Evolutionary conservation across 1,284 basidiomycete species (phyloP), one percentile per base, ranked within the genome.

Genomic region (Afroboletus lepidellus): DNA sequence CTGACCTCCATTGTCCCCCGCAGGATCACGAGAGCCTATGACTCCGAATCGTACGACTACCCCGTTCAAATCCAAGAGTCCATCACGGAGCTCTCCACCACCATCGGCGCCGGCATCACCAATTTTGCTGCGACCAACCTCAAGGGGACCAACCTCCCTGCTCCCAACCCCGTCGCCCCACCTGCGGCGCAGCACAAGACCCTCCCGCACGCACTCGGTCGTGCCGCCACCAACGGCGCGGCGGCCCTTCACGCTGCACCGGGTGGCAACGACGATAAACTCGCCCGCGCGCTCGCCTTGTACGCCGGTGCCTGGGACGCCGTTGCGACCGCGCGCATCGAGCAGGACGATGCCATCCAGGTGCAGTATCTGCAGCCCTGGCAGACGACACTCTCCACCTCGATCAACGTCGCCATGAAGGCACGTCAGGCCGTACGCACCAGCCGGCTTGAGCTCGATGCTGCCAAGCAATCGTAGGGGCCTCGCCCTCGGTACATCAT

Each of bases 261-360:
- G 4, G 72, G 71, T 24, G 78, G 78, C 20, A 72, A 70, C 13
- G 79, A 84, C 9, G 84, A 90, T 61, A 80, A 84, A 57, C 80
- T 96, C 27, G 89, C 84, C 32, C 83, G 83, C 62, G 90, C 90
- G 0, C 79, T 99, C 33, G 81, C 78, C 44, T 72, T 85, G 46
- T 98, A 97, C 69, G 88, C 90, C 0, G 78, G 77, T 32, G 92
- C 88, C 3, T 92, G 90, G 82, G 92, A 97, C 65, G 90, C 87
- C 74, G 83, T 98, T 59, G 86, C 93, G n/a, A 78, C 78, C 29
- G 94, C 93, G 9, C 79, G 96, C 41, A 68, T 97, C 44, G 72
- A 85, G 46, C 95, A 98, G 69, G 96, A 98, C 72, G 75, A 76
- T 15, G 73, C 80, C 30, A 90, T 98, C 60, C 77, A 79, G 58